Evolutionary conservation across 371 early-diverging fungal genomes (phyloP), one percentile per base, ranked within the genome.

Genomic region (Enterospora canceri): DNA sequence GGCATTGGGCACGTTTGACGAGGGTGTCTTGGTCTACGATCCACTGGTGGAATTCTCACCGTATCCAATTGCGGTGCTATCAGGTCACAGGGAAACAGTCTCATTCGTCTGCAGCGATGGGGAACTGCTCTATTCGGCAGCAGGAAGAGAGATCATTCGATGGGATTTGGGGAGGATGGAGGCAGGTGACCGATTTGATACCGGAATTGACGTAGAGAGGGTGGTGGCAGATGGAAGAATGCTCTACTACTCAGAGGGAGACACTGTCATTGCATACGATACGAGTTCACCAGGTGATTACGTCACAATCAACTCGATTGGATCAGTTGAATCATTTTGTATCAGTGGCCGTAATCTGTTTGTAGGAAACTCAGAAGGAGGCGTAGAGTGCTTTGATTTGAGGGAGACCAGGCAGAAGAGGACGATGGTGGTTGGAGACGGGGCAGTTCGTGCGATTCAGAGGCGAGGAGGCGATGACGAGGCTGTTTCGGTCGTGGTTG

Each of bases 111-210:
- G 58, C 35, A 34, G 4, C 2, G 19, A 56, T 18, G 54, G 54
- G 51, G 57, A 40, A 21, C 55, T 74, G 16, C 50, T 55, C n/a
- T 61, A 56, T 1, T 60, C 67, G 53, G 35, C 58, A 26, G 50
- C 62, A 23, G 75, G 67, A 49, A 62, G 49, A 34, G 60, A 32
- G 0, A 40, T 74, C 16, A 71, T 69, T 34, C 57, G 67, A 53
- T 74, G 75, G 75, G 75, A 74, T 71, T 0, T 66, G 5, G 65
- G 61, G 26, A 56, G 40, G 30, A 23, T n/a, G n/a, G n/a, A n/a
- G n/a, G n/a, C n/a, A n/a, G n/a, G n/a, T n/a, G n/a, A 28, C 46
- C 46, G 46, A 46, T 19, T 46, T 46, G 46, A 19, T 46, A 46
- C 15, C 15, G 46, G 46, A 46, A 46, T 19, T 46, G 46, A 46